Evolutionary conservation across 192 early-diverging fungal genomes (phyloP).

Genomic region (Coemansia sp.): DNA sequence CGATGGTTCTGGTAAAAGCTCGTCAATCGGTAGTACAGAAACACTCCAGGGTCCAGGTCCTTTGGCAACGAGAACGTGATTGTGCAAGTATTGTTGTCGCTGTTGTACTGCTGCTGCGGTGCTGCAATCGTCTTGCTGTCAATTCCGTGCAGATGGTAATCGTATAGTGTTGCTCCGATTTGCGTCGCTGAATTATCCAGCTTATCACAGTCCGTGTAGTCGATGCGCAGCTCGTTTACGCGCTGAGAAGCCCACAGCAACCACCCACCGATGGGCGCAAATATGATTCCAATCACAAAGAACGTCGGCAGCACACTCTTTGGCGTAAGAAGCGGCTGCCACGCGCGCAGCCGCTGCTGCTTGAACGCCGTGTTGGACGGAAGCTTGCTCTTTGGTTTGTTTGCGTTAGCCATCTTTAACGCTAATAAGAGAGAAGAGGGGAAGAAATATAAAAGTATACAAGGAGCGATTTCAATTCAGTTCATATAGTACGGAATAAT

Average conservation of each 20-base stretch:
- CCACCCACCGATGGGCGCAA: constrained; percentile 93
- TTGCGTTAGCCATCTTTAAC: constrained; percentile 27
- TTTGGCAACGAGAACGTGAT: constrained; percentile 72
- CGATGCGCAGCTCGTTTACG: constrained; percentile 86
- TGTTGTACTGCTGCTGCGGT: constrained; percentile 56
- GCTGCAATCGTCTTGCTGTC: constrained; percentile 26
- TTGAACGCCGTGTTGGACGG: constrained; percentile 92
- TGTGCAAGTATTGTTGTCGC: constrained; percentile 59
- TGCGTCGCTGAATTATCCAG: constrained; percentile 12
- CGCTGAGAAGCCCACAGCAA: constrained; percentile 83
- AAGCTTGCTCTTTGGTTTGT: constrained; percentile 38
- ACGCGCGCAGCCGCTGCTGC: constrained; percentile 98
- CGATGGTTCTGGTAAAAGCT: constrained; percentile 99
- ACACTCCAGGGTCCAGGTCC: constrained; percentile 75
- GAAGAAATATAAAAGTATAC: not conserved
- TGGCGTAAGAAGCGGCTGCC: constrained; percentile 98
- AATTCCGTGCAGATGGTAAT: constrained; percentile 44
- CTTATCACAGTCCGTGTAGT: constrained; percentile 87
- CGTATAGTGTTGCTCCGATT: constrained; percentile 21
- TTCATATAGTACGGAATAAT: not conserved
- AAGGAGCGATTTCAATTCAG: not conserved
- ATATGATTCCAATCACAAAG: constrained; percentile 90
- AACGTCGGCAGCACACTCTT: constrained; percentile 97
- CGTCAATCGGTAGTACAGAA: constrained; percentile 92
- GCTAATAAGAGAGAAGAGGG: not conserved